Percentiles rank a stretch among this genome's conserved stretches.
These are phyloP conservation scores for Grigorovia humatica DNA, from an alignment of 805 yeast genomes.

Conservation along the genomic window DNA sequence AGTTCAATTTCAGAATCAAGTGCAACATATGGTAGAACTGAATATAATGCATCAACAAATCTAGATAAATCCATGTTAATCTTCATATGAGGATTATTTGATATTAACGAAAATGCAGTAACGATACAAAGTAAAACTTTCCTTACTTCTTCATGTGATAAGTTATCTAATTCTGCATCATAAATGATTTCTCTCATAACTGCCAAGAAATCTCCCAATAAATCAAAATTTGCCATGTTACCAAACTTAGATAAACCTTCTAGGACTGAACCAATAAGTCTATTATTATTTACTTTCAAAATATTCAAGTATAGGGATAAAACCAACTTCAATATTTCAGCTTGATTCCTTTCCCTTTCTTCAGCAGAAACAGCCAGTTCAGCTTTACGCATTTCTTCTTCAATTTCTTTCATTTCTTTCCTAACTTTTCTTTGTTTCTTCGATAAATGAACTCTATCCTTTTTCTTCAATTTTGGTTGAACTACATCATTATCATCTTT, in stretches of 20 bases:
- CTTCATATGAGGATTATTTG: slow-evolving; percentile 62
- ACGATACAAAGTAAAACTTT: slow-evolving; percentile 73
- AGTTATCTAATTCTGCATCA: slow-evolving; percentile 39
- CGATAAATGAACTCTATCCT: slow-evolving; percentile 84
- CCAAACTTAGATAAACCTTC: slow-evolving; percentile 90
- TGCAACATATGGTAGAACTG: slow-evolving; percentile 54
- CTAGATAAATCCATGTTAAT: slow-evolving; percentile 72
- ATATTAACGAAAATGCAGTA: slow-evolving; percentile 79
- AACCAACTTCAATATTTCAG: slow-evolving; percentile 66
- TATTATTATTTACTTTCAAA: slow-evolving; percentile 50
- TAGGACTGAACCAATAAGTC: slow-evolving; percentile 72
- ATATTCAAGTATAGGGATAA: slow-evolving; percentile 70
- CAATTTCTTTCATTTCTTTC: slow-evolving; percentile 78
- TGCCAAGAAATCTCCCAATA: slow-evolving; percentile 85
- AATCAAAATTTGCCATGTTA: slow-evolving; percentile 83
- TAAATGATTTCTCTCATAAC: slow-evolving; percentile 73
- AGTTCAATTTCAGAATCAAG: slow-evolving; percentile 79
- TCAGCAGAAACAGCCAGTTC: slow-evolving; percentile 81
- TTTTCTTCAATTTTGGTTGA: slow-evolving; percentile 52
- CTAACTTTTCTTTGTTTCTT: slow-evolving; percentile 81
- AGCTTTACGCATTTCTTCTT: slow-evolving; percentile 79
- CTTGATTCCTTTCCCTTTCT: slow-evolving; percentile 77
- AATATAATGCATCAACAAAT: slow-evolving; percentile 68
- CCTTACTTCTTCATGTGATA: slow-evolving; percentile 44
- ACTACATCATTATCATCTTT: slow-evolving; percentile 35